Base-by-base conservation (phyloP, 305 asterid genomes). In the Plantago rigida region DNA sequence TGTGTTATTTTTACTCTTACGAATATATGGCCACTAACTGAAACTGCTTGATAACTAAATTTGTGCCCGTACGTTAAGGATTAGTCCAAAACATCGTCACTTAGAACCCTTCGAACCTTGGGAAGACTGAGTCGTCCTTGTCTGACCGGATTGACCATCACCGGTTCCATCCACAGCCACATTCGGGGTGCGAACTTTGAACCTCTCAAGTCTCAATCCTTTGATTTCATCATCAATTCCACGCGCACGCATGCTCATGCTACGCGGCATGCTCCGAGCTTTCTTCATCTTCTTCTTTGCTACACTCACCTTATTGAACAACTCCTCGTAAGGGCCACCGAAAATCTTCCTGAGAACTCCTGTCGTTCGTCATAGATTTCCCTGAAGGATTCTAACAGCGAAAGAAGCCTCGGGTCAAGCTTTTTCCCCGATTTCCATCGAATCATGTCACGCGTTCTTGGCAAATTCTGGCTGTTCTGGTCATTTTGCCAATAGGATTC, bases 391-490 rank as follows among this genome's bases (percentile, higher is more conserved):
- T 82, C 82, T 54, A 82, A 36, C n/a, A 79, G 7, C 14, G 57
- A 45, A 28, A 82, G 34, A 52, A 82, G 52, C 70, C 79, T 75
- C 11, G 79, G 74, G 31, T 84, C 86, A 10, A 82, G 80, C n/a
- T 34, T 44, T n/a, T 84, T 76, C 0, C 88, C 92, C 3, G 86
- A 81, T 14, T 82, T 82, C 91, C 91, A 84, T 51, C 87, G 72
- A 11, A 81, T 71, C 28, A 73, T 51, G 28, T 73, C 48, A 57
- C 67, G 64, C 1, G 66, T 71, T 39, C 53, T 59, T 4, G 77
- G 19, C 9, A 68, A 39, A 6, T 4, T n/a, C 31, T 19, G 41
- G 11, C 5, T 46, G 28, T 57, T 49, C 5, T 36, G 4, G 5
- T 50, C 9, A 2, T 26, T 57, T 0, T 36, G 8, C 14, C 39